Evolutionary conservation across 345 rosid genomes (phyloP), one percentile per base, ranked within the genome.

Genomic region (Sisymbrium altissimum): DNA sequence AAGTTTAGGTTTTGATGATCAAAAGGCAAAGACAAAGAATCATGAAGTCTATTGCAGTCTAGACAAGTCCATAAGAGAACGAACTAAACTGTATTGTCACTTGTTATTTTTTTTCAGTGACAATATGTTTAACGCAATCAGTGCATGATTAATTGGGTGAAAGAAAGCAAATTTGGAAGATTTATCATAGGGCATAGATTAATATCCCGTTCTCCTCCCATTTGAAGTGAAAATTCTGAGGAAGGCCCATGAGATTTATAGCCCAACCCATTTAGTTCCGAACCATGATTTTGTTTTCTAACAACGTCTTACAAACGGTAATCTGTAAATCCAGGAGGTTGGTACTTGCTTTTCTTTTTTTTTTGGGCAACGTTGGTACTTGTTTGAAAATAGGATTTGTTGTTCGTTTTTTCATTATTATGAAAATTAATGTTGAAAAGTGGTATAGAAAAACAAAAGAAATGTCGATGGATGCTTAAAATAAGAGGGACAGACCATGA

Each of bases 401-500:
- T 44, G 71, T 58, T 14, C 33, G 0, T 21, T 33, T 44, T 54
- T 35, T 10, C 48, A 44, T 17, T 43, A 44, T 64, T n/a, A 38
- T 9, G 30, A 60, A 68, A 58, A 8, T 59, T 40, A 68, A 75
- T 41, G 68, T 61, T 52, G 55, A 59, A 59, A 75, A 50, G 29
- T 52, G 73, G 41, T 2, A 7, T 7, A 25, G 62, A 21, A 50
- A 67, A 75, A 40, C 35, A 43, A 53, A 55, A 53, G 40, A 70
- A 70, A 36, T 61, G 75, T 55, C 39, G 61, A 64, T 10, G 66
- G 63, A 55, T 64, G 62, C 55, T 14, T 45, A 70, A 65, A 70
- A 30, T 61, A 70, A 72, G 74, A 33, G 86, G 69, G 78, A 88
- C 93, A 86, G 82, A 66, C 64, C 86, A 88, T 82, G 85, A 82